These are phyloP conservation scores for Geotrichum restrictum DNA, from an alignment of 1,139 yeast species.

Conservation along the genomic window DNA sequence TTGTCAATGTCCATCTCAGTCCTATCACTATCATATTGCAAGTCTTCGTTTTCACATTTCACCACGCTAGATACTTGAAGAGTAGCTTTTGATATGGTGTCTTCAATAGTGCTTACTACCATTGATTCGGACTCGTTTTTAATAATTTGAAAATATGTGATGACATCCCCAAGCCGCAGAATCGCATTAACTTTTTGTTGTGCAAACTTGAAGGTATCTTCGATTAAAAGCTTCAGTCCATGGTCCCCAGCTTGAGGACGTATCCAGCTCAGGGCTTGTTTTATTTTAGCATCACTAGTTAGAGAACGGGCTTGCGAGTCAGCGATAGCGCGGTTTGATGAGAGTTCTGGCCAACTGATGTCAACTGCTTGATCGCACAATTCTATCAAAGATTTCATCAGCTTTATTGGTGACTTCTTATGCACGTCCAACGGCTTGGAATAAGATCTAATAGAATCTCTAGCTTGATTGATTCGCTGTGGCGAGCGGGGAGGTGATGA, in stretches of 20 bases:
- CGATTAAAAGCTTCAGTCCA: conserved; percentile 58
- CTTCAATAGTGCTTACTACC: conserved; percentile 62
- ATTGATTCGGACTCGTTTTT: conserved; percentile 75
- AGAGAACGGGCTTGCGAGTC: conserved; percentile 49
- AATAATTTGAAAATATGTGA: conserved; percentile 73
- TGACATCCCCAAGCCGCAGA: conserved; percentile 66
- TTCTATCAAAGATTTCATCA: conserved; percentile 59
- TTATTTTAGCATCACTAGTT: conserved; percentile 58
- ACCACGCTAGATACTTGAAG: conserved; percentile 24
- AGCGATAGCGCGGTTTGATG: conserved; percentile 12
- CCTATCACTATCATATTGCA: conserved; percentile 4
- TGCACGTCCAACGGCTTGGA: neutral
- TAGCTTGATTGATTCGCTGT: neutral
- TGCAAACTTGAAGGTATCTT: conserved; percentile 63
- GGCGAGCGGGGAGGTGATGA: conserved; percentile 28
- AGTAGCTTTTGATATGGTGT: conserved; percentile 55
- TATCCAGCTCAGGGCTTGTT: conserved; percentile 51
- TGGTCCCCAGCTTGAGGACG: conserved; percentile 55
- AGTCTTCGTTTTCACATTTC: neutral
- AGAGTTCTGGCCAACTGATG: conserved; percentile 53
- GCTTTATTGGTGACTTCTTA: conserved; percentile 50
- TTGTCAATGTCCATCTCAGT: conserved; percentile 4
- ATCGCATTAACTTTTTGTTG: conserved; percentile 68
- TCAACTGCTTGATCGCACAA: conserved; percentile 72
- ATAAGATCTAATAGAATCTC: neutral